Evolutionary conservation across 169 alveolate species (phyloP).

Genomic region (Plasmodium relictum): DNA sequence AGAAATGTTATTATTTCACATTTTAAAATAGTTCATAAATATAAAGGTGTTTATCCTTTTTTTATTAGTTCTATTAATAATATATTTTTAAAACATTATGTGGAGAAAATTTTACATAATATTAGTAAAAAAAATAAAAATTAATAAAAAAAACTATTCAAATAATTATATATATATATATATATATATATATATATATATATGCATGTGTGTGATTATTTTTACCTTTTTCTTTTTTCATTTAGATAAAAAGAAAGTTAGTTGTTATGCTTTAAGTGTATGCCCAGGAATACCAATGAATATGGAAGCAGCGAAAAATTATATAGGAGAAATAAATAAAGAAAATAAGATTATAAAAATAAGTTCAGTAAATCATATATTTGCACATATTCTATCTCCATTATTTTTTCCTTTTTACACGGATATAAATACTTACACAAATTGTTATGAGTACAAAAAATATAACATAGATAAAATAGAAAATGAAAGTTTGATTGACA

Average conservation of each 20-base stretch:
- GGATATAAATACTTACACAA: constrained; percentile 55
- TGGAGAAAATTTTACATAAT: constrained; percentile 32
- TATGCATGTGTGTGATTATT: constrained; percentile 7
- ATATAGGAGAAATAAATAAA: constrained; percentile 59
- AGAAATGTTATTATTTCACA: constrained; percentile 63
- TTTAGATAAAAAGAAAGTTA: constrained; percentile 27
- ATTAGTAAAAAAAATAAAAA: constrained; percentile 33
- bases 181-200: background rate
- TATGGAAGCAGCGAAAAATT: constrained; percentile 63
- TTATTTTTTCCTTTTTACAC: constrained; percentile 46
- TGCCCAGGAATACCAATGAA: constrained; percentile 74
- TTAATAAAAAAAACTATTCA: background rate
- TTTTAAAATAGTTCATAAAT: constrained; percentile 62
- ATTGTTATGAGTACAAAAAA: constrained; percentile 34
- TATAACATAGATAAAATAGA: background rate
- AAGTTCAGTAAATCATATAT: constrained; percentile 64
- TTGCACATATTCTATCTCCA: constrained; percentile 73
- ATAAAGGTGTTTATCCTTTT: constrained; percentile 73
- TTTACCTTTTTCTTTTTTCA: background rate
- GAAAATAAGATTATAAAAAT: constrained; percentile 21
- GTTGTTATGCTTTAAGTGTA: constrained; percentile 46
- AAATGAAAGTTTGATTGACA: background rate
- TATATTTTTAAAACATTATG: constrained; percentile 50
- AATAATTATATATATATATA: background rate
- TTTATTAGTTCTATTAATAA: constrained; percentile 59